phyloP scores from a whole-genome alignment of 148 eudicot genomes.

The Rhododendron molle region DNA sequence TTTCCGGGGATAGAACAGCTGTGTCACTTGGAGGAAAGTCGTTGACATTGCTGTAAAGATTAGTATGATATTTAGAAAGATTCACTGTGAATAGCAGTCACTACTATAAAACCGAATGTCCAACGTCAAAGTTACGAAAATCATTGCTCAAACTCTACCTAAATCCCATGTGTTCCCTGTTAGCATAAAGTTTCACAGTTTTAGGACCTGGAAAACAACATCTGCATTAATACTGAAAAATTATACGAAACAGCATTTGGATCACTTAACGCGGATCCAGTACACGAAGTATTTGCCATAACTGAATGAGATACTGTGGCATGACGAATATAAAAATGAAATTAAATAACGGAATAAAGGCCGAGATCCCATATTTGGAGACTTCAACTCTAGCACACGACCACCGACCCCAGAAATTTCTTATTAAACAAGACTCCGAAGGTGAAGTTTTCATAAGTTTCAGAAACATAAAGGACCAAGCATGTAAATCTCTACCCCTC shows the following conservation, averaged over 20 bases:
- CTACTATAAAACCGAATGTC: not conserved
- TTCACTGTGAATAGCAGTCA: not conserved
- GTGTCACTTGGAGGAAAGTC: conserved; percentile 95
- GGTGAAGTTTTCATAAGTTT: not conserved
- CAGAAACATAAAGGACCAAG: not conserved
- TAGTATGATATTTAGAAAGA: conserved; percentile 14
- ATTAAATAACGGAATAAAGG: not conserved
- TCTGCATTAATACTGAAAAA: conserved; percentile 1
- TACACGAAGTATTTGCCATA: not conserved
- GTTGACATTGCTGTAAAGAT: conserved; percentile 74
- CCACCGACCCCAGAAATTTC: not conserved
- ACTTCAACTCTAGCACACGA: not conserved
- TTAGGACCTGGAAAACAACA: conserved; percentile 67
- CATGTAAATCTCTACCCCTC: not conserved
- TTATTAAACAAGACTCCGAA: not conserved
- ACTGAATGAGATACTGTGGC: not conserved
- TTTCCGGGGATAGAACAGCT: conserved; percentile 53
- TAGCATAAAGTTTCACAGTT: conserved; percentile 83
- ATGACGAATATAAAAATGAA: not conserved
- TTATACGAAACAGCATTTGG: not conserved
- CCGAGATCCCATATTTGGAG: not conserved
- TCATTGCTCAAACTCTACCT: conserved; percentile 43
- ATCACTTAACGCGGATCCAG: not conserved
- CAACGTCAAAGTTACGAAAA: not conserved
- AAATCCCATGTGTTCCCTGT: conserved; percentile 96